Conservation (phyloP, 129 eudicot genomes). For the Gnaphalium uliginosum region DNA sequence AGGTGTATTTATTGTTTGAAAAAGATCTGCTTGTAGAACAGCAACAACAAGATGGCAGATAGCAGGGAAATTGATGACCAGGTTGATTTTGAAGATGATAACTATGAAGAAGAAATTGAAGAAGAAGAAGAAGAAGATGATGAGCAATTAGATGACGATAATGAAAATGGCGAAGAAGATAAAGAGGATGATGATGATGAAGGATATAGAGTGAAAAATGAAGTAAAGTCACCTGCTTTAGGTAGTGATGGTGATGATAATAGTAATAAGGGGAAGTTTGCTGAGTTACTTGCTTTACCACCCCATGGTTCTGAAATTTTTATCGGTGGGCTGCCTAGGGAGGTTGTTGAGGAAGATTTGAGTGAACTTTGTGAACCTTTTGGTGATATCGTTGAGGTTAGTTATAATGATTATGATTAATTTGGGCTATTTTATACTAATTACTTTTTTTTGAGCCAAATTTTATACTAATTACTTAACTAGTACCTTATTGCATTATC, state of each 20-base stretch:
- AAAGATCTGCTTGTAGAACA: conserved; percentile 43
- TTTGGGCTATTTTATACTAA: no score
- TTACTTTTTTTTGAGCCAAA: no score
- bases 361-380: conserved; percentile 82
- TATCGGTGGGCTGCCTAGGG: conserved; percentile 91
- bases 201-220: not conserved
- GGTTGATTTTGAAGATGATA: conserved; percentile 89
- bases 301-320: conserved; percentile 97
- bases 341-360: conserved; percentile 82
- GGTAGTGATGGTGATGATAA: conserved; percentile 39
- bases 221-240: not conserved
- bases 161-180: not conserved
- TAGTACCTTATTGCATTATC: not conserved
- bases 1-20: conserved; percentile 36
- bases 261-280: conserved; percentile 51
- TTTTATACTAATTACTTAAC: not conserved
- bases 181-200: not conserved
- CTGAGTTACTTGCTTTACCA: conserved; percentile 83
- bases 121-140: conserved; percentile 61
- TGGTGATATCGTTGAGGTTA: conserved; percentile 88
- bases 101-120: conserved; percentile 87
- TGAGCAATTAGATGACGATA: conserved; percentile 27
- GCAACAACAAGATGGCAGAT: conserved; percentile 61
- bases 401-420: not conserved
- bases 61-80: conserved; percentile 86